Percentiles rank a stretch among this genome's conserved stretches.
These are phyloP conservation scores for Crucibulum laeve DNA, from an alignment of 768 basidiomycete species.

Conservation along the genomic window DNA sequence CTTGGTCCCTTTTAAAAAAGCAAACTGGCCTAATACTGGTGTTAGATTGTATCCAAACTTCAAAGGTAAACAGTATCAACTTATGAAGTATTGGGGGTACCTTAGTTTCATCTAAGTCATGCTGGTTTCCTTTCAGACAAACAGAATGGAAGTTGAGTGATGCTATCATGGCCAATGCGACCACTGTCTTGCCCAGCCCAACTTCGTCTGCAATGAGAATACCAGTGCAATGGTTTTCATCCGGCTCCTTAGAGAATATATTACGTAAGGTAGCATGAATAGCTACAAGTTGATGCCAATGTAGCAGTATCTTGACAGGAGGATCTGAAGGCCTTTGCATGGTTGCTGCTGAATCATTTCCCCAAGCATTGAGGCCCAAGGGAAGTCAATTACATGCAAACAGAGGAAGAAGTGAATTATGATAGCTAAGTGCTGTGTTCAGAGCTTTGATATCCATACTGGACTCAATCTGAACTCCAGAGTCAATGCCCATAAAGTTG, in stretches of 20 bases:
- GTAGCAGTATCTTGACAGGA: conserved; percentile 7
- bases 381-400: conserved; percentile 9
- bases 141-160: conserved; percentile 2
- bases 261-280: conserved; percentile 10
- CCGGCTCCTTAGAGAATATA: conserved; percentile 2
- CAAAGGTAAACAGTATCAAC: conserved; percentile 2
- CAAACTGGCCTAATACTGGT: not conserved
- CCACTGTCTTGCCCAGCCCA: conserved; percentile 12
- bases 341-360: not conserved
- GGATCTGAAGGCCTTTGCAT: not conserved
- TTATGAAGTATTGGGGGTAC: conserved; percentile 18
- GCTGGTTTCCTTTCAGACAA: not conserved
- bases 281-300: conserved; percentile 19
- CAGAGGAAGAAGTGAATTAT: conserved; percentile 4
- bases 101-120: not conserved
- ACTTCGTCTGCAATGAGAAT: conserved; percentile 16
- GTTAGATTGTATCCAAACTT: conserved; percentile 2
- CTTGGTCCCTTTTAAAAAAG: conserved; percentile 7
- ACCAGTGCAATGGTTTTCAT: conserved; percentile 1
- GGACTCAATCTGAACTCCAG: conserved; percentile 17
- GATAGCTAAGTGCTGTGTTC: conserved; percentile 5
- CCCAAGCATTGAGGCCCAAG: conserved; percentile 4
- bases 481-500: conserved; percentile 6
- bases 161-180: conserved; percentile 6
- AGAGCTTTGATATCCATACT: conserved; percentile 4